Evolutionary conservation across 1,284 basidiomycete species (phyloP).

Genomic region (Apiotrichum veenhuisii): DNA sequence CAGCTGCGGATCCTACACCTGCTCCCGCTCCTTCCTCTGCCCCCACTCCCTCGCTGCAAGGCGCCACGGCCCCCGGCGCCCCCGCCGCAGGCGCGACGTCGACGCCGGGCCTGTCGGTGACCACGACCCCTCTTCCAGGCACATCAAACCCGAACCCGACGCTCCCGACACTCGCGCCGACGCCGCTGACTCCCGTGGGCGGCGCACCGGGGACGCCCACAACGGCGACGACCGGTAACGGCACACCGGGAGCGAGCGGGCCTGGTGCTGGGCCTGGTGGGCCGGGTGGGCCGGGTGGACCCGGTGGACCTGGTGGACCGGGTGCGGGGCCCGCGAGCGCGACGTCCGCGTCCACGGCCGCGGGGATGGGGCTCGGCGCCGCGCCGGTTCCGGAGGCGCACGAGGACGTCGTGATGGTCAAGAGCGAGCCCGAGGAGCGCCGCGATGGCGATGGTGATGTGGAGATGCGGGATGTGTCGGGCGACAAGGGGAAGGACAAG

Average conservation of each 20-base stretch:
- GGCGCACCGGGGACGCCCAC: background rate
- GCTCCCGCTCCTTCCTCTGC: background rate
- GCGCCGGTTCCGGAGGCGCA: too few relatives aligned
- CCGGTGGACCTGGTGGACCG: too few relatives aligned
- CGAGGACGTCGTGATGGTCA: background rate
- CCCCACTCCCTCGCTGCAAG: background rate
- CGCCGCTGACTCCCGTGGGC: background rate
- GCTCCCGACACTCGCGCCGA: background rate
- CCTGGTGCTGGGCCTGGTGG: too few relatives aligned
- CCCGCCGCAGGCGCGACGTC: background rate
- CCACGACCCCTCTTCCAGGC: background rate
- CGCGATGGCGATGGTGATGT: too few relatives aligned
- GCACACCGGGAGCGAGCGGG: too few relatives aligned
- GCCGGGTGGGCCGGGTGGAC: too few relatives aligned
- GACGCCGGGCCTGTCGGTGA: background rate
- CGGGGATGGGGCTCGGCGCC: background rate
- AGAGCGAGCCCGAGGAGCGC: background rate
- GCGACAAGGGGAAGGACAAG: too few relatives aligned
- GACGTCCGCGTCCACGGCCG: too few relatives aligned
- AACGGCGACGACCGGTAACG: background rate
- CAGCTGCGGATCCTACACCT: background rate
- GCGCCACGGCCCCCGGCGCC: conserved; percentile 3
- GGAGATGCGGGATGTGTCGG: too few relatives aligned
- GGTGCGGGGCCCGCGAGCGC: too few relatives aligned
- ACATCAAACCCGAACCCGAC: background rate